Evolutionary conservation across 768 basidiomycete species (phyloP), one percentile per base, ranked within the genome.

Genomic region (Termitomyces sp.): DNA sequence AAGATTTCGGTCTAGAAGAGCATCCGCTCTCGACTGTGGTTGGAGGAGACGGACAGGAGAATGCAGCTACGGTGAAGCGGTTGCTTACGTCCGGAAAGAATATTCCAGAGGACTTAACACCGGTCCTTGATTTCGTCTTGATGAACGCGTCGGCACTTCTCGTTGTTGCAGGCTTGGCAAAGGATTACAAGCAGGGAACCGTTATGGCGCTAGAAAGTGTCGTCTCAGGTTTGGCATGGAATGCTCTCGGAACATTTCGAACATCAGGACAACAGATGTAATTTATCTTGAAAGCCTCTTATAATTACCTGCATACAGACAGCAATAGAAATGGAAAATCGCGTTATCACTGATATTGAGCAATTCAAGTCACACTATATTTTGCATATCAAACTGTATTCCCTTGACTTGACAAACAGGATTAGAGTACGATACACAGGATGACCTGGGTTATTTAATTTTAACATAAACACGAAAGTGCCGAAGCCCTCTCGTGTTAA

Each of bases 111-210:
- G 71, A 70, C 4, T 68, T 93, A 57, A 75, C 72, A 9, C 81
- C 94, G 0, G 80, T 96, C 37, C 71, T 86, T 48, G 86, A 97
- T 65, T 98, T 95, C 68, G 92, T 98, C 58, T 73, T 95, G 57
- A 74, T 98, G 74, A 98, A 99, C 65, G 84, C 95, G 3, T 86
- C 94, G 5, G 95, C 94, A 14, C 69, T 98, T 56, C 74, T 99
- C 41, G 86, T 95, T 27, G 85, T 98, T 4, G 86, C 92, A 6
- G 95, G 94, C 5, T 56, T 87, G 44, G 93, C 89, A 21, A 68
- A 68, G 32, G 81, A 84, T 65, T 92, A 82, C 66, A 79, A 79
- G 63, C 81, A 92, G 17, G 95, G 93, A 2, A 84, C 89, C 0
- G 71, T 74, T 58, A 63, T 89, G 60, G 95, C 92, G 25, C 73